These are phyloP conservation scores for Funneliformis geosporum DNA, from an alignment of 192 early-diverging fungal genomes.

Conservation along the genomic window DNA sequence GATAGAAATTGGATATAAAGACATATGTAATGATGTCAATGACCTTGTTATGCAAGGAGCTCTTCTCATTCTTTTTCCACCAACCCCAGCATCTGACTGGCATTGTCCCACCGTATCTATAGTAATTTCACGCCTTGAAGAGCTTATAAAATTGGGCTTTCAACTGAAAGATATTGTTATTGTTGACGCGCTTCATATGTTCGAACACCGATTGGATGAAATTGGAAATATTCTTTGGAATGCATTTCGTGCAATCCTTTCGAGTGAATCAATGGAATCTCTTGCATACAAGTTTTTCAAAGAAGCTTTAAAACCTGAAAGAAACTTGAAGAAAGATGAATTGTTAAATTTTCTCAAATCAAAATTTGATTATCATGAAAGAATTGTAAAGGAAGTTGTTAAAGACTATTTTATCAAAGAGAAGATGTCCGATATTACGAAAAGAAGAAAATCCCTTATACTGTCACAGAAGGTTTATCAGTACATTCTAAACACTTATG, in stretches of 20 bases:
- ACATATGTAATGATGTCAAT: constrained; percentile 21
- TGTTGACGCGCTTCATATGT: neutral
- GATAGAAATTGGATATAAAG: neutral
- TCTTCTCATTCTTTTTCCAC: constrained; percentile 10
- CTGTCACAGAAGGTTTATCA: too few relatives aligned
- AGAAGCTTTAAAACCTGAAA: too few relatives aligned
- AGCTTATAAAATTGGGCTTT: neutral
- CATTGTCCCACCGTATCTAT: neutral
- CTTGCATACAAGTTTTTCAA: too few relatives aligned
- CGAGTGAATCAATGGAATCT: too few relatives aligned
- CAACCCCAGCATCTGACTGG: neutral
- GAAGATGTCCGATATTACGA: too few relatives aligned
- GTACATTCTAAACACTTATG: neutral
- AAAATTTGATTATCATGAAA: too few relatives aligned
- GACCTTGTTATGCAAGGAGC: constrained; percentile 18
- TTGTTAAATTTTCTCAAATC: too few relatives aligned
- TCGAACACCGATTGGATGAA: neutral
- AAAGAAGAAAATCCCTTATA: too few relatives aligned
- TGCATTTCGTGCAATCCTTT: neutral
- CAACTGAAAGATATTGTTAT: neutral
- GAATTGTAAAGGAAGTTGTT: too few relatives aligned
- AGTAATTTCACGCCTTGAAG: neutral
- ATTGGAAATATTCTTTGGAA: neutral
- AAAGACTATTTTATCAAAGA: too few relatives aligned
- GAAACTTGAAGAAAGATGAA: too few relatives aligned